Evolutionary conservation across 768 basidiomycete genomes (phyloP), one percentile per base, ranked within the genome.

Genomic region (Amanita brunnescens): DNA sequence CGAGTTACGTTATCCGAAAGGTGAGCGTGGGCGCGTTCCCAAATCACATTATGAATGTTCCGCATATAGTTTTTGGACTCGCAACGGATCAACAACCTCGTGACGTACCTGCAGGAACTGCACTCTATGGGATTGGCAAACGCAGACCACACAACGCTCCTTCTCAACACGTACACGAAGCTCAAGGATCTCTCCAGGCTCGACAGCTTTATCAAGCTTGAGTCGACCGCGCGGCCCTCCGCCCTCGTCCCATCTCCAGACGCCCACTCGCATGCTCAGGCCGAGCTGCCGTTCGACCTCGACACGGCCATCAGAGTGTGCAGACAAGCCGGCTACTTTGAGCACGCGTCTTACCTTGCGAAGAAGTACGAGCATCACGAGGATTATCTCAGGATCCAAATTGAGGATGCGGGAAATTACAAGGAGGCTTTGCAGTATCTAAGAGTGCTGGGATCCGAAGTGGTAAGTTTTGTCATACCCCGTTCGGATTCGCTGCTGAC

Each of bases 241-340:
- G 7, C 26, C 7, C 3, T 7, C 7, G 5, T 29, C 7, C 5
- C 7, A 29, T 29, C 26, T 29, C 26, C 26, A 4, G 26, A 7
- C 26, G 9, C 21, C 5, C n/a, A 23, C 38, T 62, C 68, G 8
- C 71, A 74, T 29, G 26, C 26, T 29, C 26, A 20, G 6, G 37
- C 16, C n/a, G 92, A 94, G 61, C 77, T 95, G 3, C 96, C 95
- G 0, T 99, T 98, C 62, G 96, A 98, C 63, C 76, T 99, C 38
- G 92, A 95, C 55, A 99, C 96, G 0, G 96, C 93, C 0, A 97
- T 99, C 48, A 80, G 92, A 2, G 95, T 98, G 24, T 97, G 94
- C 60, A 78, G 96, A 23, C 95, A 98, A 65, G 95, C 93, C 1
- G 91, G 92, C 0, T 98, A 95, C 65, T 96, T 90, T 59, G 86